Evolutionary conservation across 768 basidiomycete species (phyloP), one percentile per base, ranked within the genome.

Genomic region (Mycena vitilis): DNA sequence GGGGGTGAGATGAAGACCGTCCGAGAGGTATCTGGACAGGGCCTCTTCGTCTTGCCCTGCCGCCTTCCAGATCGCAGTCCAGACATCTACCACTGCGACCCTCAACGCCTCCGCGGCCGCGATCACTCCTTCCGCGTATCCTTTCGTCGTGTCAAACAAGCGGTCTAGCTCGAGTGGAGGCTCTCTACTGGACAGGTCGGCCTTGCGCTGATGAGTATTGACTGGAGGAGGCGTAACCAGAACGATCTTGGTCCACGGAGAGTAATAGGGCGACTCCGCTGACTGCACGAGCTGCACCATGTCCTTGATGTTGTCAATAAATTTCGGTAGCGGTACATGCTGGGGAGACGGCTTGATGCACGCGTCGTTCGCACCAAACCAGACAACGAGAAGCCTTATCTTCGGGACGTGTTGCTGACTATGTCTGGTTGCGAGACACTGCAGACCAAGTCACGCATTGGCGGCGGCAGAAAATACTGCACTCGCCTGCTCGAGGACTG

Each of bases 311-410:
- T 96, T 96, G 57, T 79, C 76, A 40, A 81, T 84, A 83, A 89
- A 97, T 55, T 82, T 81, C 22, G 82, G 78, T 34, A 93, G 79
- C 4, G 95, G 91, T 51, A 96, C 92, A 75, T 95, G 91, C 75
- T 97, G 96, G 18, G 83, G 79, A 22, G 85, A 88, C 0, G 86
- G 86, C 36, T 80, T 77, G 57, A 93, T 82, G 71, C 87, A 88
- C 8, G 96, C 88, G 77, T 98, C 96, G 79, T 98, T 98, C 18
- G 91, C 90, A 55, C 95, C 95, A 68, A 94, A 93, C 95, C 95
- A 98, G 74, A 97, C 89, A 8, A 88, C 88, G 66, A 96, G 82
- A n/a, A 96, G 78, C 48, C 87, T 88, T 42, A 95, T 84, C 52
- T 84, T 87, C 10, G 92, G 90, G 44, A 82, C 81, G 59, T 84